These are phyloP conservation scores for Ustilago bromivora DNA, from an alignment of 1,284 basidiomycete species.

Conservation along the genomic window DNA sequence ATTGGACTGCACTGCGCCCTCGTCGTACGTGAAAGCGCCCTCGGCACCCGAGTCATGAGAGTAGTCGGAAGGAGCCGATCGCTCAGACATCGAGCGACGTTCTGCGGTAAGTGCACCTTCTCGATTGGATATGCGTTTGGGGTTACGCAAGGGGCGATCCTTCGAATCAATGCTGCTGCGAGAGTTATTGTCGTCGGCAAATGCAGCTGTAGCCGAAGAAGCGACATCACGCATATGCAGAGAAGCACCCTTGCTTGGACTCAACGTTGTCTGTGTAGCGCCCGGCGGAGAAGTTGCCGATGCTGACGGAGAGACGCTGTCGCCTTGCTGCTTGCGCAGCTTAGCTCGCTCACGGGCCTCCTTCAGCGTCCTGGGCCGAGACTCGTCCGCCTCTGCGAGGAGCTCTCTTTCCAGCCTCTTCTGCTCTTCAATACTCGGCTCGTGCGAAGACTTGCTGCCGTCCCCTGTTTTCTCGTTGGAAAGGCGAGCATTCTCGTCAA, in stretches of 20 bases:
- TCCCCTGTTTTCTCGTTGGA: not conserved
- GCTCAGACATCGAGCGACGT: conserved; percentile 26
- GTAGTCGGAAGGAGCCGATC: conserved; percentile 51
- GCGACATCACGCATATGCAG: conserved; percentile 31
- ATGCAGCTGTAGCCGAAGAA: conserved; percentile 19
- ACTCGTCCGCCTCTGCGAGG: conserved; percentile 34
- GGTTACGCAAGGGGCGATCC: conserved; percentile 43
- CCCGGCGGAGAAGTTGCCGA: conserved; percentile 1
- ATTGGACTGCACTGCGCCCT: not conserved
- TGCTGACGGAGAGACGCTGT: conserved; percentile 9
- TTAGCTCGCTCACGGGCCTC: conserved; percentile 51
- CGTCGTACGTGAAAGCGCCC: conserved; percentile 25
- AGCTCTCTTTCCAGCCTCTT: conserved; percentile 40
- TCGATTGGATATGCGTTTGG: conserved; percentile 32
- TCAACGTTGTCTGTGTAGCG: not conserved
- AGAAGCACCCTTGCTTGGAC: conserved; percentile 26
- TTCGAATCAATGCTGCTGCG: conserved; percentile 35
- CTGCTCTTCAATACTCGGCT: conserved; percentile 42
- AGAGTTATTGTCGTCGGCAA: conserved; percentile 15
- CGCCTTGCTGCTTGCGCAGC: conserved; percentile 44
- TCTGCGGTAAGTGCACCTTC: conserved; percentile 12
- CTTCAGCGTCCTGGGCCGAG: conserved; percentile 49
- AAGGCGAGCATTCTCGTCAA: conserved; percentile 11
- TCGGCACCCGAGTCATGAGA: conserved; percentile 42
- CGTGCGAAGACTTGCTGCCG: conserved; percentile 15